A percentile compares a stretch with the other conserved stretches of the same genome.
Conservation (phyloP, 176 grass and related monocot genomes). For the Stipa capillata region DNA sequence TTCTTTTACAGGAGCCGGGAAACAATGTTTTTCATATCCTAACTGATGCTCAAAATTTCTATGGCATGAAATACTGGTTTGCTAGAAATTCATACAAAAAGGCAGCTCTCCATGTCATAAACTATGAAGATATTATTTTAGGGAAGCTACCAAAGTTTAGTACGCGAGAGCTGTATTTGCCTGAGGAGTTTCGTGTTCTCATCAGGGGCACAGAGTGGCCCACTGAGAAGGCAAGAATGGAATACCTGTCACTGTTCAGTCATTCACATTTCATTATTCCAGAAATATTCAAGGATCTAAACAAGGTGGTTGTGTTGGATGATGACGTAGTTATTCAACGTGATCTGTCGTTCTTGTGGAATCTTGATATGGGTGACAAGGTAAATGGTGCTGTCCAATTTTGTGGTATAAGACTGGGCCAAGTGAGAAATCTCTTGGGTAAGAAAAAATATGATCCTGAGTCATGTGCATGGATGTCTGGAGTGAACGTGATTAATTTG, state of each 20-base stretch:
- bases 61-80: conserved; percentile 82
- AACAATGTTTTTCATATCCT: conserved; percentile 70
- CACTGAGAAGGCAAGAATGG: conserved; percentile 40
- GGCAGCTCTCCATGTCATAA: conserved; percentile 46
- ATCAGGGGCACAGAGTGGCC: conserved; percentile 42
- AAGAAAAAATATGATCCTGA: conserved; percentile 47
- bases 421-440: conserved; percentile 48
- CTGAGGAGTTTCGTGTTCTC: conserved; percentile 74
- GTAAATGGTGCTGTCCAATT: conserved; percentile 58
- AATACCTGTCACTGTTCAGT: conserved; percentile 72
- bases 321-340: conserved; percentile 80
- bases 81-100: conserved; percentile 44
- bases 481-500: conserved; percentile 77
- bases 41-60: conserved; percentile 64
- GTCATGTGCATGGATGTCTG: conserved; percentile 72
- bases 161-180: conserved; percentile 33
- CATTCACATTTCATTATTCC: conserved; percentile 76
- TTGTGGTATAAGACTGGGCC: conserved; percentile 56
- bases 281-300: conserved; percentile 73
- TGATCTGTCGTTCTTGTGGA: conserved; percentile 74
- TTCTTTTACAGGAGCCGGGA: conserved; percentile 38
- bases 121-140: conserved; percentile 44
- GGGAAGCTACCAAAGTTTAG: conserved; percentile 24
- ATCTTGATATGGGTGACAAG: conserved; percentile 62
- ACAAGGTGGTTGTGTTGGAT: conserved; percentile 61